Base-by-base conservation (phyloP, 2,329 filamentous ascomycete species). In the Lecanicillium sp. region DNA sequence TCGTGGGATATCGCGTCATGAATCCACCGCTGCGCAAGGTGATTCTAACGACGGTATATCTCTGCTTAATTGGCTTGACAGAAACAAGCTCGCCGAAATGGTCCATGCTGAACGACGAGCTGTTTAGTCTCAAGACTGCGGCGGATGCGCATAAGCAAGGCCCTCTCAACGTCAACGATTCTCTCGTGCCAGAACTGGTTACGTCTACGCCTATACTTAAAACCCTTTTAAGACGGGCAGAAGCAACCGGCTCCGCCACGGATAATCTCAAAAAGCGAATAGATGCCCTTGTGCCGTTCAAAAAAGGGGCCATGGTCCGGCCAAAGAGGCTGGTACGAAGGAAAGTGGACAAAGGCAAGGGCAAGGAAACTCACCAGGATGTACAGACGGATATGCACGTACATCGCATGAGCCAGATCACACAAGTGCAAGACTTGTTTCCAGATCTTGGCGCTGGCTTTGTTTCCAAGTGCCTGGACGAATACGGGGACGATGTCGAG, bases 371-470 rank as follows among this genome's bases (percentile, higher is more conserved):
- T 4, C 53, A 51, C 5, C 55, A 59, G 7, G 63, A 70, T 5
- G 46, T 53, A 6, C 51, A 61, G 5, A 59, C 57, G 3, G 67
- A 73, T 31, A 65, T 89, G 25, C 85, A 92, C 52, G 65, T 90
- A 16, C 87, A 95, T 58, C 80, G 72, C 30, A 83, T 94, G 76
- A 89, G 83, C 50, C 76, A 90, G 35, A 78, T 96, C 37, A 83
- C 83, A 1, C 86, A 94, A 56, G 73, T 98, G n/a, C 88, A 95
- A 54, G 90, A 98, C 54, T 68, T 96, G 0, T 95, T 96, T 53
- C 87, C 90, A 0, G 78, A 94, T 45, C 67, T 96, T 9, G 88
- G 89, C 5, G 81, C 85, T 4, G 85, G 74, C 0, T 96, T 95
- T 54, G 68, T 96, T 13, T 71, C 85, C 14, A 83, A 75, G 50